Conservation (phyloP, 495 filamentous ascomycete species). For the Pyrenula massariospora region DNA sequence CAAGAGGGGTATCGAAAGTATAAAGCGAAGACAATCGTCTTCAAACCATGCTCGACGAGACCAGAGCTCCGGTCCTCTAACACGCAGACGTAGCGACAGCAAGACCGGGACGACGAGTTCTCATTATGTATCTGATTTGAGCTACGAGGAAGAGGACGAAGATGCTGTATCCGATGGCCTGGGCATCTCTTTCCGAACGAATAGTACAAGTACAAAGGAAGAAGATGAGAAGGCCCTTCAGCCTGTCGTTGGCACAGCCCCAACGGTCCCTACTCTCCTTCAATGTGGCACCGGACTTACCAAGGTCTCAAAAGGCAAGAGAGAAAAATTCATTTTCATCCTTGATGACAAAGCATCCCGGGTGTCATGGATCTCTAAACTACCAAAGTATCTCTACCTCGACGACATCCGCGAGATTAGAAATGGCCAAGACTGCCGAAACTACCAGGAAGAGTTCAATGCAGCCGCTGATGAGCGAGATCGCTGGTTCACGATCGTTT, state of each 20-base stretch:
- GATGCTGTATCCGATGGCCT: constrained; percentile 34
- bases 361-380: constrained; percentile 71
- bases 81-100: constrained; percentile 79
- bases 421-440: constrained; percentile 70
- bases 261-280: constrained; percentile 57
- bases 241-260: constrained; percentile 40
- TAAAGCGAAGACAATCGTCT: constrained; percentile 51
- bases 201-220: constrained; percentile 26
- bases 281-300: constrained; percentile 63
- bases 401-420: constrained; percentile 91
- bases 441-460: constrained; percentile 77
- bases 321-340: constrained; percentile 59
- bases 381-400: constrained; percentile 76
- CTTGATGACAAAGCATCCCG: constrained; percentile 73
- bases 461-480: constrained; percentile 48
- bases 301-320: constrained; percentile 75
- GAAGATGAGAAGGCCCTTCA: constrained; percentile 19
- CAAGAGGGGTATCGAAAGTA: background rate
- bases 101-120: constrained; percentile 50
- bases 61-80: constrained; percentile 75
- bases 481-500: constrained; percentile 82
- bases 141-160: constrained; percentile 52
- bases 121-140: constrained; percentile 35
- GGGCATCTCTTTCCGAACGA: constrained; percentile 21
- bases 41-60: constrained; percentile 64